Base-by-base conservation (phyloP, 225 moss, liverwort and hornwort species). In the Polytrichum commune region DNA sequence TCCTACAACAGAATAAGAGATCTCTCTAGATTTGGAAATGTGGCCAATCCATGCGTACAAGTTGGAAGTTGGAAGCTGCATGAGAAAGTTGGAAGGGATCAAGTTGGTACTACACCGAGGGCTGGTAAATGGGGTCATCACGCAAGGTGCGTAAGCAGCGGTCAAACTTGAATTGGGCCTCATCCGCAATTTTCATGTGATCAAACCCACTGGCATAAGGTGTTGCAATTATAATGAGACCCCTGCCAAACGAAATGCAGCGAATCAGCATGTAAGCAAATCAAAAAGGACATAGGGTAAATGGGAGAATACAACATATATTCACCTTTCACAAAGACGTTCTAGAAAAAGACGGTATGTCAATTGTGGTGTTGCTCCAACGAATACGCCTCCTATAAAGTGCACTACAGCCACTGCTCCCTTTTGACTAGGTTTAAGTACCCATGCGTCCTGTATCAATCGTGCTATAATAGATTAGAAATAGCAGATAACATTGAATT, bases 321-420 rank as follows among this genome's bases (percentile, higher is more conserved):
- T n/a, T 13, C 76, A 83, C 83, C 88, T 67, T 69, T 82, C 84
- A 53, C 74, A 71, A 7, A 84, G 82, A 38, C 82, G 76, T 67
- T 88, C 84, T 53, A 88, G 68, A 54, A 88, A 84, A 22, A 88
- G 77, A 18, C 84, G 76, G 72, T 84, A 88, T n/a, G 88, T 88
- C 8, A 88, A 78, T 75, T 88, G 88, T 53, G 88, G 88, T 30
- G 81, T 84, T 9, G 84, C 88, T 60, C 88, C 88, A 20, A 88
- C 88, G 60, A 88, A 88, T 7, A 84, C 84, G 53, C 84, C 84
- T 10, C 88, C 88, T 9, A 88, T 73, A 72, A 88, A 88, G 69
- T 88, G 88, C 68, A 88, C 80, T 1, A 88, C 64, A 63, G 81
- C 84, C 54, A 63, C 64, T 55, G 88, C 73, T 56, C 77, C 27